A percentile compares a stretch with the other conserved stretches of the same genome.
phyloP scores from a whole-genome alignment of 2,329 filamentous ascomycete species.

The Ophiostoma novo-ulmi region DNA sequence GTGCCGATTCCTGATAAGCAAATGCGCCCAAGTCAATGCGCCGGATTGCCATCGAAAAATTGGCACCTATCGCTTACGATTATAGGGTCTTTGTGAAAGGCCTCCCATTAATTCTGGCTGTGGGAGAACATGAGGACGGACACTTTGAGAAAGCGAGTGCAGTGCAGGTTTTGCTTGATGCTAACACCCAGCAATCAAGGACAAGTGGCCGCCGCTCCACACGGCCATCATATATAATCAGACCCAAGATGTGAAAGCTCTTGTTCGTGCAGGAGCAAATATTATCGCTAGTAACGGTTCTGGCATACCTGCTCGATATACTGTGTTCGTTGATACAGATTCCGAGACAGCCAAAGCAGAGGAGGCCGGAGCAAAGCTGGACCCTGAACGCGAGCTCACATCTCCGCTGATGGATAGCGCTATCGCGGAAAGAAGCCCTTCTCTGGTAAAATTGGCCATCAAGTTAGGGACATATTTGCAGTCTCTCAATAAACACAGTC shows the following conservation, averaged over 20 bases:
- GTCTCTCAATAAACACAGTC: neutral
- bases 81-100: neutral
- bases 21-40: neutral
- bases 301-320: neutral
- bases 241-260: neutral
- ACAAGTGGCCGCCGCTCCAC: neutral
- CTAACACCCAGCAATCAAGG: neutral
- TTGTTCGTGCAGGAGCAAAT: neutral
- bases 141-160: neutral
- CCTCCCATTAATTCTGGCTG: neutral
- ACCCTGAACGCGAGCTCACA: neutral
- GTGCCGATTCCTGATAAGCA: neutral
- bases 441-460: neutral
- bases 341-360: neutral
- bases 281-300: neutral
- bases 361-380: neutral
- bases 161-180: neutral
- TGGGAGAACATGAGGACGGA: neutral
- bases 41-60: neutral
- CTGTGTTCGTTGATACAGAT: neutral
- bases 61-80: neutral
- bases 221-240: neutral
- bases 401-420: neutral
- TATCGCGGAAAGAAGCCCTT: neutral
- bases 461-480: neutral